These are phyloP conservation scores for Ulota crispa DNA, from an alignment of 225 moss, liverwort and hornwort species.

Conservation along the genomic window DNA sequence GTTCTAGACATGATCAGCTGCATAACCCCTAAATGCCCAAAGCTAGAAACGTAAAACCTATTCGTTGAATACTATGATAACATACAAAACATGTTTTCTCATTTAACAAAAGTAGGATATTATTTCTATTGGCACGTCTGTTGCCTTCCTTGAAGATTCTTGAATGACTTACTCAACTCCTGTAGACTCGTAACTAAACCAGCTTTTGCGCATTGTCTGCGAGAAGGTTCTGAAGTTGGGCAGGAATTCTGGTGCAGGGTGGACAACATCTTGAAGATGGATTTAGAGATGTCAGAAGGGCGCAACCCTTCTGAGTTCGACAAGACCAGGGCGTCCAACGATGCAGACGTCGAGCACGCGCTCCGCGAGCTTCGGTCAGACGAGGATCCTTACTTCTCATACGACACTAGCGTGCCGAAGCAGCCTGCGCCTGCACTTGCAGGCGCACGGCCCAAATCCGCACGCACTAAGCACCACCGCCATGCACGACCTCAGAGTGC, in stretches of 20 bases:
- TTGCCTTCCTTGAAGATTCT: too few relatives aligned
- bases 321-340: slow-evolving; percentile 40
- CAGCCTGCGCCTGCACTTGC: slow-evolving; percentile 51
- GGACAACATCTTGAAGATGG: slow-evolving; percentile 89
- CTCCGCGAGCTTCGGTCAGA: slow-evolving; percentile 62
- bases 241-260: slow-evolving; percentile 49
- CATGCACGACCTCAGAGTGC: slow-evolving; percentile 48
- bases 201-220: not conserved
- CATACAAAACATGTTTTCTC: too few relatives aligned
- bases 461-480: slow-evolving; percentile 67
- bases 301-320: slow-evolving; percentile 76
- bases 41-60: too few relatives aligned
- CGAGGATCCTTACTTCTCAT: slow-evolving; percentile 55
- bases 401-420: slow-evolving; percentile 37
- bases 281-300: slow-evolving; percentile 74
- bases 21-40: too few relatives aligned
- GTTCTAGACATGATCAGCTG: too few relatives aligned
- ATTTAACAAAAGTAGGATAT: too few relatives aligned
- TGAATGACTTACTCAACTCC: too few relatives aligned
- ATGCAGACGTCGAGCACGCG: slow-evolving; percentile 67
- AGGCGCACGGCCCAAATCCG: slow-evolving; percentile 70
- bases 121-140: too few relatives aligned
- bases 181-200: too few relatives aligned
- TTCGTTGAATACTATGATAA: too few relatives aligned
- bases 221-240: not conserved